Conservation (phyloP, 208 protist genomes). For the Crithidia brevicula region DNA sequence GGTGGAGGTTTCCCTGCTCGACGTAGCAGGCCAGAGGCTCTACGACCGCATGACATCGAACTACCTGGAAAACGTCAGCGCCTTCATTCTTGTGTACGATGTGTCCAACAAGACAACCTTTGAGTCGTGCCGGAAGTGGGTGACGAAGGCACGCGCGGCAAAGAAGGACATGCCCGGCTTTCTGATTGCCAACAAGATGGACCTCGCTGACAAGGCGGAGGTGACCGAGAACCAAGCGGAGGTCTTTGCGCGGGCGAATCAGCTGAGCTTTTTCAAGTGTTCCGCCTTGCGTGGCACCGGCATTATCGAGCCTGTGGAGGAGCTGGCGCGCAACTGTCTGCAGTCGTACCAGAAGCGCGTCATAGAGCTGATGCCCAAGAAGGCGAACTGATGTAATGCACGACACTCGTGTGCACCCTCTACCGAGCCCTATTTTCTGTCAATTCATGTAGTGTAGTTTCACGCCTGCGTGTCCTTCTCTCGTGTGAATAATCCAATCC, state of each 20-base stretch:
- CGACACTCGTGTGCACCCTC: not conserved
- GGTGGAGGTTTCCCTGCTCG: constrained; percentile 88
- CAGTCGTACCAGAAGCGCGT: constrained; percentile 80
- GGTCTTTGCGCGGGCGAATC: constrained; percentile 70
- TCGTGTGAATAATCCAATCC: too few species aligned
- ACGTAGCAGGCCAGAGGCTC: constrained; percentile 86
- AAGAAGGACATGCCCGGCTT: constrained; percentile 78
- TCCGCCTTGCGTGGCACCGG: constrained; percentile 85
- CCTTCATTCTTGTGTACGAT: constrained; percentile 92
- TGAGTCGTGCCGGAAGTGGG: constrained; percentile 86
- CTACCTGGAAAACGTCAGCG: constrained; percentile 66
- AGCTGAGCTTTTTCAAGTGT: constrained; percentile 87
- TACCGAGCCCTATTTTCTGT: too few species aligned
- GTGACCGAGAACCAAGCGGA: constrained; percentile 88
- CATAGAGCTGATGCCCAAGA: constrained; percentile 21
- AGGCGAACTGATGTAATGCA: not conserved
- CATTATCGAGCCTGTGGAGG: constrained; percentile 81
- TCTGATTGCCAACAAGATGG: constrained; percentile 90
- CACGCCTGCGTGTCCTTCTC: too few species aligned
- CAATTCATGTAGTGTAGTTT: too few species aligned
- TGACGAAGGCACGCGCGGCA: constrained; percentile 47
- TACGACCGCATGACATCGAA: constrained; percentile 80
- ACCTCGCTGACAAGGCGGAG: constrained; percentile 86
- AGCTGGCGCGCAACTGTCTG: constrained; percentile 67
- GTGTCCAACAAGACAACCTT: constrained; percentile 91